A percentile compares a stretch with the other conserved stretches of the same genome.
Conservation (phyloP, 345 rosid genomes). For the Cochlearia excelsa region DNA sequence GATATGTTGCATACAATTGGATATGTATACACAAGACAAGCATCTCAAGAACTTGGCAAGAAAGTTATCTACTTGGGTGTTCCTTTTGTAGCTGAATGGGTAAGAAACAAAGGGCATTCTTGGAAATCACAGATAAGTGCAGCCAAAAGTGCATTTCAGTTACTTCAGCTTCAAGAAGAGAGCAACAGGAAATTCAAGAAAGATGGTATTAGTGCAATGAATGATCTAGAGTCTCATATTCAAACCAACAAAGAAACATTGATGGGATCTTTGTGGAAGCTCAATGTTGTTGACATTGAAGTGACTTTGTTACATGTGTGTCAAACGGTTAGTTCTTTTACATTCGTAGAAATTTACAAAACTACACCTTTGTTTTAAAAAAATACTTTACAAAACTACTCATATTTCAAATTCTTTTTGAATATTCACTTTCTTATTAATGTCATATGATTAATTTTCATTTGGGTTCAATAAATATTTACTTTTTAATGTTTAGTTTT, state of each 20-base stretch:
- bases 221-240: conserved; percentile 70
- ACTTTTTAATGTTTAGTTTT: no score
- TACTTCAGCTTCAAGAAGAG: conserved; percentile 91
- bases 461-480: no score
- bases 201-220: conserved; percentile 52
- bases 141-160: conserved; percentile 94
- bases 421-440: no score
- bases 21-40: conserved; percentile 84
- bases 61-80: conserved; percentile 76
- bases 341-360: no score
- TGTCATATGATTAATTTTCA: no score
- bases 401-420: no score
- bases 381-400: no score
- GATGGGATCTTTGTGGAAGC: conserved; percentile 80
- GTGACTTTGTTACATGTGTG: conserved; percentile 74
- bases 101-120: conserved; percentile 89
- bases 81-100: conserved; percentile 98
- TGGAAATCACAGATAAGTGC: conserved; percentile 96
- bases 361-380: no score
- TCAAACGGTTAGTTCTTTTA: conserved; percentile 59
- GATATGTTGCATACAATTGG: conserved; percentile 89
- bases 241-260: conserved; percentile 67
- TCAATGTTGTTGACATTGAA: conserved; percentile 91
- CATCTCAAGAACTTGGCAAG: conserved; percentile 95
- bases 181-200: conserved; percentile 53